Evolutionary conservation across 345 rosid species (phyloP).

Genomic region (Melaleuca alternifolia): DNA sequence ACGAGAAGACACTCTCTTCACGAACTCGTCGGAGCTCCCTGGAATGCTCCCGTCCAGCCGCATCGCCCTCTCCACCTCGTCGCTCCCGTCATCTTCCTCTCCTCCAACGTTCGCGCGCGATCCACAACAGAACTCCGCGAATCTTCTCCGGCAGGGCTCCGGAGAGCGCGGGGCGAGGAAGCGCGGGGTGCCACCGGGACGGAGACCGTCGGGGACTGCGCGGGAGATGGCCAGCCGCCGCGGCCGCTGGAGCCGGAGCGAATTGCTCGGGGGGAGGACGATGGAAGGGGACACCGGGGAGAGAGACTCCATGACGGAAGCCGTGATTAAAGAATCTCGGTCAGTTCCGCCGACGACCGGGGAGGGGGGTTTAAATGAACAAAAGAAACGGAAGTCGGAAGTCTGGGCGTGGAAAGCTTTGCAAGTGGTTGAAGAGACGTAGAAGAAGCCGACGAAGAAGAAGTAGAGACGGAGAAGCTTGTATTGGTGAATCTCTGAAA

Average conservation of each 20-base stretch:
- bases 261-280: conserved; percentile 50
- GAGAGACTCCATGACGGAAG: conserved; percentile 55
- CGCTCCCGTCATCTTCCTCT: conserved; percentile 27
- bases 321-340: background rate
- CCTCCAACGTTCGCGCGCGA: conserved; percentile 15
- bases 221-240: conserved; percentile 18
- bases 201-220: conserved; percentile 2
- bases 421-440: background rate
- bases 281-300: conserved; percentile 64
- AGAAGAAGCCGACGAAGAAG: background rate
- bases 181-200: conserved; percentile 16
- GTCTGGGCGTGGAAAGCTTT: conserved; percentile 15
- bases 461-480: background rate
- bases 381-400: background rate
- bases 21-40: conserved; percentile 69
- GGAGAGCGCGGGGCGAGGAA: conserved; percentile 10
- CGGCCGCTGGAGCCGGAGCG: conserved; percentile 17
- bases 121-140: conserved; percentile 24
- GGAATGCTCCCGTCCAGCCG: conserved; percentile 92
- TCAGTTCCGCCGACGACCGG: background rate
- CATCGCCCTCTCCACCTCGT: conserved; percentile 81
- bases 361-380: background rate
- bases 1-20: conserved; percentile 83
- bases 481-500: conserved; percentile 3
- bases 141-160: conserved; percentile 6